These are phyloP conservation scores for Diutina rugosa DNA, from an alignment of 1,139 yeast genomes.

Conservation along the genomic window DNA sequence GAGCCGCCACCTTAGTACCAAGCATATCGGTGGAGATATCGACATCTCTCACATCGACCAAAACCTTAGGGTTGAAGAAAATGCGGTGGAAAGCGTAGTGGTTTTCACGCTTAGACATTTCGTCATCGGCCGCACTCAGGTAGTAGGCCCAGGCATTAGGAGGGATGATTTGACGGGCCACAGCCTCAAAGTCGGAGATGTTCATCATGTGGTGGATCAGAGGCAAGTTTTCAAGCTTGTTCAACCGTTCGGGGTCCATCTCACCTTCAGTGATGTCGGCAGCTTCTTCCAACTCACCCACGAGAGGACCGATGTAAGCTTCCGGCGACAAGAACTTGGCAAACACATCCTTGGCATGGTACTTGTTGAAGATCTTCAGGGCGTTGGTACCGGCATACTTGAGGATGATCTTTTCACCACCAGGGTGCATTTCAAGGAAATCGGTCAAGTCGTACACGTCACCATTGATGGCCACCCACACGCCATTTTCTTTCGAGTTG, in stretches of 20 bases:
- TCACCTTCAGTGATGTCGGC: neutral
- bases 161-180: constrained; percentile 15
- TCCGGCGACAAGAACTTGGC: constrained; percentile 2
- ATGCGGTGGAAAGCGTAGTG: constrained; percentile 18
- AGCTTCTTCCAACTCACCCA: neutral
- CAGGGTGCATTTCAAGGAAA: constrained; percentile 14
- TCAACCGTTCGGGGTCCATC: neutral
- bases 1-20: constrained; percentile 36
- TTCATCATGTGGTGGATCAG: constrained; percentile 15
- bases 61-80: constrained; percentile 30
- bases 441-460: constrained; percentile 18
- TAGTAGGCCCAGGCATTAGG: constrained; percentile 18
- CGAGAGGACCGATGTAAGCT: constrained; percentile 1
- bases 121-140: constrained; percentile 20
- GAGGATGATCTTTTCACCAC: constrained; percentile 13
- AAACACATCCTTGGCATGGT: constrained; percentile 6
- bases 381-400: constrained; percentile 19
- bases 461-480: constrained; percentile 16
- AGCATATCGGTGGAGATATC: constrained; percentile 30
- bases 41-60: constrained; percentile 18
- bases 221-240: constrained; percentile 14
- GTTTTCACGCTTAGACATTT: constrained; percentile 19
- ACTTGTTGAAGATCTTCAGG: constrained; percentile 8
- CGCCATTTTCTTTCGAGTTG: constrained; percentile 4
- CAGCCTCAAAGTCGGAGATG: constrained; percentile 18